phyloP scores from a whole-genome alignment of 2,329 filamentous ascomycete genomes.

The Esteya vermicola region DNA sequence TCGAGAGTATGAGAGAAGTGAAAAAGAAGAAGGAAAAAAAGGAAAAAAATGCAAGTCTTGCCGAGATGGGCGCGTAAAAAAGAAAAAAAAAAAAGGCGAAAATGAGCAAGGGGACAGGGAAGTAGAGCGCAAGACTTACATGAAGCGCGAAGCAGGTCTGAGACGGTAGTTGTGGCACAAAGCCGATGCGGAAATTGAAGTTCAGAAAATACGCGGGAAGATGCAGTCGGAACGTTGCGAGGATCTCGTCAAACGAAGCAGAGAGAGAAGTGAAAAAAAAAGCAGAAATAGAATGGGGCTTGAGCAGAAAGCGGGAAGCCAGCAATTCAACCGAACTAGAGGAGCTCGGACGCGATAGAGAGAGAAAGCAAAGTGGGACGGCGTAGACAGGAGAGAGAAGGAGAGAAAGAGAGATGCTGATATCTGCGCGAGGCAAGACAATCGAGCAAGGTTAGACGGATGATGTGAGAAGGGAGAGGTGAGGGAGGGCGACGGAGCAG shows the following conservation, averaged over 20 bases:
- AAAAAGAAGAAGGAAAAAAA: background rate
- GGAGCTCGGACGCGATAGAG: background rate
- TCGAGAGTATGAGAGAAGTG: no score
- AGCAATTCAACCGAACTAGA: background rate
- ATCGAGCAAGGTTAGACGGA: no score
- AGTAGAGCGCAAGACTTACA: background rate
- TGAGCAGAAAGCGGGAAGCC: background rate
- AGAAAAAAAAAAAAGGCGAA: background rate
- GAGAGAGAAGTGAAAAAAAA: no score
- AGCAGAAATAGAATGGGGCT: background rate
- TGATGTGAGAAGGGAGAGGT: no score
- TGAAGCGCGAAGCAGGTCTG: background rate
- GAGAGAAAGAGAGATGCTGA: constrained; percentile 17
- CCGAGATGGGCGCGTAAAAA: no score
- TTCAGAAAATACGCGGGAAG: background rate
- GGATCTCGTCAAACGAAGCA: no score
- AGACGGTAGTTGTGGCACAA: background rate
- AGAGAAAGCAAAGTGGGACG: background rate
- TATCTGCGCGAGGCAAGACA: no score
- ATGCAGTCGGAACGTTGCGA: no score
- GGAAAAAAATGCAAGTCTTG: no score
- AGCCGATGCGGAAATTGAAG: background rate
- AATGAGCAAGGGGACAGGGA: background rate
- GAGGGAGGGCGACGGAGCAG: no score
- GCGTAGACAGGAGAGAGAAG: constrained; percentile 11